Base-by-base conservation (phyloP, 306 rosid genomes). In the Aeschynomene evenia region DNA sequence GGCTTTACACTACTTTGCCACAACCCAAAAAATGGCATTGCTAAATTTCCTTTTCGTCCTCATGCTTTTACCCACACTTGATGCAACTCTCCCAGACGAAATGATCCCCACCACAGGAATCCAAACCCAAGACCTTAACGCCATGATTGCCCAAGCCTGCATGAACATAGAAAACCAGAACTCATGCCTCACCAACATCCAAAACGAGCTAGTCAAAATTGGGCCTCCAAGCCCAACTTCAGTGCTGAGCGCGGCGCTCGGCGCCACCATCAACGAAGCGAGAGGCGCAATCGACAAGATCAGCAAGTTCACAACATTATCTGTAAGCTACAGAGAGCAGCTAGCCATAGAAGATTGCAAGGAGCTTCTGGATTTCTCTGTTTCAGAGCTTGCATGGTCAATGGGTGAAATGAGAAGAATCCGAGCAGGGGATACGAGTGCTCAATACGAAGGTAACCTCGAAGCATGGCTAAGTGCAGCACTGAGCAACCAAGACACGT, bases 391-490 rank as follows among this genome's bases (percentile, higher is more conserved):
- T 9, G 97, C 99, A 10, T 85, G 90, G 95, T 94, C 99, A 0
- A 22, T 94, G 40, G 86, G 77, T 0, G 99, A 82, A 75, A 91
- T 94, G 97, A 84, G 77, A 49, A 78, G 70, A 81, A 82, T 90
- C 18, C 73, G 96, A 34, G 73, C 75, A 0, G 91, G 91, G 0
- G 84, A 83, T 19, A 58, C 20, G 4, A 75, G 57, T 15, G 68
- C 52, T 15, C 86, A 84, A 11, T 72, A 78, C 0, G 87, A 87
- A 28, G 99, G 92, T 0, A 82, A 91, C 81, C 80, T 94, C 1
- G 85, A 94, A 76, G 91, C 99, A 4, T 94, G 99, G 99, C 74
- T 91, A 0, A 94, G 99, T 31, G 99, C 99, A 12, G 97, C 99
- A 4, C 83, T 91, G 3, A 91, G 99, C 46, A 94, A 94, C 86